phyloP scores from a whole-genome alignment of 805 yeast species.

The Candida krabiensis region DNA sequence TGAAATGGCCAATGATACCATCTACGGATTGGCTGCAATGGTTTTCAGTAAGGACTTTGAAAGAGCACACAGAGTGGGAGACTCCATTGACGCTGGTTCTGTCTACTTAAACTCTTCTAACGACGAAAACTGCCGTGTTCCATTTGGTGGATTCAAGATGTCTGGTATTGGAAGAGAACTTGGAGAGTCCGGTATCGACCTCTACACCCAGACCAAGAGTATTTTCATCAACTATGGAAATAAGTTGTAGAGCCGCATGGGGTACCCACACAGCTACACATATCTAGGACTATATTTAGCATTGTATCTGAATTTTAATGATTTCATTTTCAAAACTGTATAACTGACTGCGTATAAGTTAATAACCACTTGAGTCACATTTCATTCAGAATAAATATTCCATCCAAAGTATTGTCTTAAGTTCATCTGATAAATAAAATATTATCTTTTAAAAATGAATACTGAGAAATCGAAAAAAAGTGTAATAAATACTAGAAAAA shows the following conservation, averaged over 20 bases:
- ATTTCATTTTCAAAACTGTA: too few species aligned
- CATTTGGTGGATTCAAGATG: constrained; percentile 80
- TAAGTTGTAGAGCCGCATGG: constrained; percentile 25
- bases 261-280: too few species aligned
- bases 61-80: constrained; percentile 52
- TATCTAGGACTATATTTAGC: too few species aligned
- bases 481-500: too few species aligned
- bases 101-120: constrained; percentile 72
- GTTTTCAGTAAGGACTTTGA: constrained; percentile 69
- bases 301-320: too few species aligned
- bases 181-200: constrained; percentile 69
- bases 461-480: too few species aligned
- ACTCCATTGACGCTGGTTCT: constrained; percentile 61
- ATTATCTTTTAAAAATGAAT: too few species aligned
- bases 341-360: too few species aligned
- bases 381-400: too few species aligned
- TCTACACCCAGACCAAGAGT: constrained; percentile 75
- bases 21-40: constrained; percentile 82
- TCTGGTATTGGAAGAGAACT: constrained; percentile 83
- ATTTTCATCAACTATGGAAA: constrained; percentile 54
- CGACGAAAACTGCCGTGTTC: constrained; percentile 62
- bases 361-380: too few species aligned
- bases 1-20: constrained; percentile 65
- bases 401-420: too few species aligned
- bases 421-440: too few species aligned